Conservation (phyloP, 192 early-diverging fungal genomes). For the Backusella psychrophila region DNA sequence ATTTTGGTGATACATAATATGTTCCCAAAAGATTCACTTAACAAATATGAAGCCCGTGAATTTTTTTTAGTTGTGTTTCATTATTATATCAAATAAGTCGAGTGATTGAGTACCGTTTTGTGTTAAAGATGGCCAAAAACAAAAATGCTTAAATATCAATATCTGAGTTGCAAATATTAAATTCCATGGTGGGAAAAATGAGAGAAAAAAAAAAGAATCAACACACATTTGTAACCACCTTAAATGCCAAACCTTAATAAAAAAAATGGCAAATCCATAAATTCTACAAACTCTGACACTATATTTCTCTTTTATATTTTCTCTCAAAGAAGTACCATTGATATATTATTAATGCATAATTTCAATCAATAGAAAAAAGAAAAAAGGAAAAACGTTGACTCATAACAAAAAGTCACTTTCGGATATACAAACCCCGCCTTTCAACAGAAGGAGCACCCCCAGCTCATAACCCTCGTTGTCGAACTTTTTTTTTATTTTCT, state of each 20-base stretch:
- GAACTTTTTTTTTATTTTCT: background rate
- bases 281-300: background rate
- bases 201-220: background rate
- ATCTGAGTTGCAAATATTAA: background rate
- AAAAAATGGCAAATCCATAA: background rate
- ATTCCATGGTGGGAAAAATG: background rate
- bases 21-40: background rate
- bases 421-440: background rate
- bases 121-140: background rate
- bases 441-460: background rate
- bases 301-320: background rate
- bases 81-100: background rate
- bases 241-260: background rate
- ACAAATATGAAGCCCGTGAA: background rate
- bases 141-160: background rate
- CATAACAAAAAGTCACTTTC: slow-evolving; percentile 3
- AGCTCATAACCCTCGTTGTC: slow-evolving; percentile 1
- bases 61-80: background rate
- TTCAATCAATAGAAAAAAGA: background rate
- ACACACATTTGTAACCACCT: background rate
- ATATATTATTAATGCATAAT: background rate
- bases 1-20: background rate
- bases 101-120: background rate
- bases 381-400: slow-evolving; percentile 2
- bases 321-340: background rate